Evolutionary conservation across 148 eudicot genomes (phyloP).

Genomic region (Amaranthus cruentus): DNA sequence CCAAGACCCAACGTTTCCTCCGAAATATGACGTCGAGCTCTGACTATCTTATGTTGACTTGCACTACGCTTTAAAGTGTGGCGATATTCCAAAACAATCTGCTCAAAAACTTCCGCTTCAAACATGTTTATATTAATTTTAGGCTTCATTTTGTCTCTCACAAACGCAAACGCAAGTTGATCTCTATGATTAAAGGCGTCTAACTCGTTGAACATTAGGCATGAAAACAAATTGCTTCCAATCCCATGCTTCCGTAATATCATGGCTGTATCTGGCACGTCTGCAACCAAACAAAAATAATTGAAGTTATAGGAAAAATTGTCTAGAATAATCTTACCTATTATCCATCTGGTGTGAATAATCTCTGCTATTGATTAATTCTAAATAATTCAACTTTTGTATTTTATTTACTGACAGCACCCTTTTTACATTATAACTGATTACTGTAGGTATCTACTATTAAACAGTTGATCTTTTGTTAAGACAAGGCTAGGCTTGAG

Average conservation of each 20-base stretch:
- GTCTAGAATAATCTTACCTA: too few species aligned
- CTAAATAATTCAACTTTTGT: too few species aligned
- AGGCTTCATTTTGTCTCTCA: constrained; percentile 79
- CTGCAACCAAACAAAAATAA: constrained; percentile 27
- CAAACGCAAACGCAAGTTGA: constrained; percentile 79
- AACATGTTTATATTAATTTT: constrained; percentile 77
- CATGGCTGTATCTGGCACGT: constrained; percentile 82
- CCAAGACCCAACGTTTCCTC: constrained; percentile 34
- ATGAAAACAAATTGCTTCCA: constrained; percentile 55
- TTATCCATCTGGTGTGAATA: too few species aligned
- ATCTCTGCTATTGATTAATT: too few species aligned
- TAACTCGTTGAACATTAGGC: constrained; percentile 76
- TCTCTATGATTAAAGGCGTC: constrained; percentile 84
- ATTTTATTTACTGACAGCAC: too few species aligned
- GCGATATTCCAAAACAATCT: constrained; percentile 69
- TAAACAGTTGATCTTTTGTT: too few species aligned
- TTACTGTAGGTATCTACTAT: too few species aligned
- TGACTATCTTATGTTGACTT: constrained; percentile 24
- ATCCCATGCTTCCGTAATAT: constrained; percentile 72
- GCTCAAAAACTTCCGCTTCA: constrained; percentile 81
- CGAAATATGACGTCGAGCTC: constrained; percentile 41
- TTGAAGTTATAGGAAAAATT: too few species aligned
- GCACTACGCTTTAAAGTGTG: constrained; percentile 48
- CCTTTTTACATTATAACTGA: too few species aligned
- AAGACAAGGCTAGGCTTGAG: too few species aligned